Evolutionary conservation across 2,329 filamentous ascomycete genomes (phyloP), one percentile per base, ranked within the genome.

Genomic region (Byssoonygena ceratinophila): DNA sequence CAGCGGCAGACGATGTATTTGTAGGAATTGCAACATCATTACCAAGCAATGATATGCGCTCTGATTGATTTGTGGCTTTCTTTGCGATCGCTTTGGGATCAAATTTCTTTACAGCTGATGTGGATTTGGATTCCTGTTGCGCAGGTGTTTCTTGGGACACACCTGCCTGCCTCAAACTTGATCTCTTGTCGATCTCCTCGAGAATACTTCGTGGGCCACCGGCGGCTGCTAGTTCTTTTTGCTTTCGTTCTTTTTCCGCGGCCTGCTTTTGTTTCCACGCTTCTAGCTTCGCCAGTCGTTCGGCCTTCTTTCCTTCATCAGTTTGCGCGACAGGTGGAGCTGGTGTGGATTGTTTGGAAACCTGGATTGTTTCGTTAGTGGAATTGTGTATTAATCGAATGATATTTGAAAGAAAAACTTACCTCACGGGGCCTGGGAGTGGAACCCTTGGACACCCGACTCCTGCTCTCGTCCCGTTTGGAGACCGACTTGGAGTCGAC

Each of bases 181-280:
- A 77, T 68, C 80, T 87, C 64, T 81, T 81, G 66, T 85, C 85
- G 76, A 85, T 87, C 67, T 85, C 81, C 61, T 83, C 81, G 53
- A 85, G 72, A 52, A 88, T 78, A 60, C 78, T 85, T 59, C 80
- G 76, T 36, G 83, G 78, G 58, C 81, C 82, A 54, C 79, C 80
- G 37, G 79, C 74, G 50, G 80, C 81, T 36, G 69, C 69, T 41
- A 82, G 76, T 61, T 85, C 80, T 62, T 81, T 82, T 64, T 85
- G 80, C 65, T 87, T 87, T 57, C 78, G 79, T 60, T 84, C 83
- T 60, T 84, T 83, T 64, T 82, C 81, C 58, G 87, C 85, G 4
- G 76, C 76, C 65, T 88, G 84, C 70, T 90, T 91, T 69, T 88
- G 85, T 71, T 95, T 95, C 90, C 89, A 95, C 53, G 87, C 86